Conservation (phyloP, 306 rosid species). For the Sechiopsis laciniata region DNA sequence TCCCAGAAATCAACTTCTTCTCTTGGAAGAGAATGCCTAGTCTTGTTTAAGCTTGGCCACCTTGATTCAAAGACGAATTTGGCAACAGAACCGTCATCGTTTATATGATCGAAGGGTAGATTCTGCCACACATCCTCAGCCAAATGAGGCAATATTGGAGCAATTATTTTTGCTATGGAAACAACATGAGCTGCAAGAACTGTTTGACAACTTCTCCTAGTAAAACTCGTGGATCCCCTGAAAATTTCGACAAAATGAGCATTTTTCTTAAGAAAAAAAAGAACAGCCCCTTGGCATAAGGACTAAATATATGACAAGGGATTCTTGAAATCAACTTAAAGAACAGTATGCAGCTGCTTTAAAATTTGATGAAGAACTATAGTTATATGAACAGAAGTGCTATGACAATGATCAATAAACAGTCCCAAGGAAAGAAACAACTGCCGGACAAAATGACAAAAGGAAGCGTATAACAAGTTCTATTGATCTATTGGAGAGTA, state of each 20-base stretch:
- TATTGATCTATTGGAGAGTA: not conserved
- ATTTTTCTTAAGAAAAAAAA: not conserved
- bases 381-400: not conserved
- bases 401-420: not conserved
- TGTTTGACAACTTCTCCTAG: slow-evolving; percentile 92
- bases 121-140: slow-evolving; percentile 99
- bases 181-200: slow-evolving; percentile 85
- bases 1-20: slow-evolving; percentile 77
- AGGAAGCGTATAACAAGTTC: not conserved
- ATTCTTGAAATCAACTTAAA: not conserved
- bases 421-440: not conserved
- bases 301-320: not conserved
- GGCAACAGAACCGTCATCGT: slow-evolving; percentile 61
- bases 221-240: slow-evolving; percentile 80
- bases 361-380: not conserved
- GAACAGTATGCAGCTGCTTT: not conserved
- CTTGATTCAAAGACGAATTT: slow-evolving; percentile 82
- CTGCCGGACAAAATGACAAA: not conserved
- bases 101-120: slow-evolving; percentile 66
- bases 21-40: slow-evolving; percentile 57
- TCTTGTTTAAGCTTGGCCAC: slow-evolving; percentile 77
- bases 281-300: not conserved
- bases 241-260: slow-evolving; percentile 9
- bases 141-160: slow-evolving; percentile 97
- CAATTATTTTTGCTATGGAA: slow-evolving; percentile 64